phyloP scores from a whole-genome alignment of 148 eudicot species.

The Simmondsia chinensis region DNA sequence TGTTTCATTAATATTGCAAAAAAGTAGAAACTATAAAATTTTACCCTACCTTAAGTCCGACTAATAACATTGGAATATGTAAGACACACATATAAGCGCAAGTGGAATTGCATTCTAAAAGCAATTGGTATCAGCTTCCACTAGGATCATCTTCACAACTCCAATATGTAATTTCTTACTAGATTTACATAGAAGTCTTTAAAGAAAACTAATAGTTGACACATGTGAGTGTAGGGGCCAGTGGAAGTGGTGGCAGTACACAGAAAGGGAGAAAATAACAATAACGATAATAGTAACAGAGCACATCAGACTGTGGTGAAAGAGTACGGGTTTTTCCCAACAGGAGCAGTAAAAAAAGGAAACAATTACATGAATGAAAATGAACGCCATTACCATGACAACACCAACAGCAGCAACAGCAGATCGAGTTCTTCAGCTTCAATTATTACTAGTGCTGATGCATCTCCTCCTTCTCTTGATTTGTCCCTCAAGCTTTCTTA shows the following conservation, averaged over 20 bases:
- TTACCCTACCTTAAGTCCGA: too few species aligned
- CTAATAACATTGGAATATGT: too few species aligned
- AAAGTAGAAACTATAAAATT: too few species aligned
- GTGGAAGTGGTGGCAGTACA: slow-evolving; percentile 37
- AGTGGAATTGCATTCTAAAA: too few species aligned
- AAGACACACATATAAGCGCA: too few species aligned
- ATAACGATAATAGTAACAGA: too few species aligned
- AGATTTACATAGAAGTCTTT: slow-evolving; percentile 4
- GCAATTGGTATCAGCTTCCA: too few species aligned
- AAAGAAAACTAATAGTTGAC: too few species aligned
- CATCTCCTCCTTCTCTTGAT: slow-evolving; percentile 28
- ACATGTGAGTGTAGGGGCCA: too few species aligned
- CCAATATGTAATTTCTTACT: not conserved
- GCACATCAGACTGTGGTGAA: slow-evolving; percentile 18
- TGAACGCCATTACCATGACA: not conserved
- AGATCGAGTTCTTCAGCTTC: slow-evolving; percentile 3
- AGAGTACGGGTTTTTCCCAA: slow-evolving; percentile 65
- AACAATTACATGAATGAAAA: not conserved
- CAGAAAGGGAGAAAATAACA: too few species aligned
- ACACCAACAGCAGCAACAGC: not conserved
- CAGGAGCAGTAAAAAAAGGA: slow-evolving; percentile 3
- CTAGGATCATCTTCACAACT: too few species aligned
- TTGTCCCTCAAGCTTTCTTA: slow-evolving; percentile 56
- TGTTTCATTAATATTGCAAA: too few species aligned
- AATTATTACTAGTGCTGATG: slow-evolving; percentile 4